A percentile compares a stretch with the other conserved stretches of the same genome.
phyloP scores from a whole-genome alignment of 768 basidiomycete species.

The Thelephora aurantiotincta region DNA sequence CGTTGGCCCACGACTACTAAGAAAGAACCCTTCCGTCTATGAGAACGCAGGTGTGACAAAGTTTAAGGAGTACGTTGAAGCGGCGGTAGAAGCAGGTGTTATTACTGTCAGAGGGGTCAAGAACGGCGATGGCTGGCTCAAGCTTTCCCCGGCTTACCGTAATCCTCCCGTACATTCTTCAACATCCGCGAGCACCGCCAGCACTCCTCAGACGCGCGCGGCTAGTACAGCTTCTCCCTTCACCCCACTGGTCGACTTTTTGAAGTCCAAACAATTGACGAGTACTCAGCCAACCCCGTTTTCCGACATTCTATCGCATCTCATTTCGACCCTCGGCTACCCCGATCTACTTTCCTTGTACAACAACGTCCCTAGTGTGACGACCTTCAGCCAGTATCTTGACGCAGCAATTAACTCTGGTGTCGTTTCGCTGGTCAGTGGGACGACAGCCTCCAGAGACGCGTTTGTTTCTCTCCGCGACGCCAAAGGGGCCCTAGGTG shows the following conservation, averaged over 20 bases:
- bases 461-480: neutral
- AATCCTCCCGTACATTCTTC: too few species aligned
- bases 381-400: neutral
- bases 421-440: neutral
- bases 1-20: constrained; percentile 3
- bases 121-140: neutral
- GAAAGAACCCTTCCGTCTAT: constrained; percentile 6
- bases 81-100: constrained; percentile 10
- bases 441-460: neutral
- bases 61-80: constrained; percentile 14
- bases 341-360: neutral
- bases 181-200: too few species aligned
- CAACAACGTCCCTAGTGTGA: neutral
- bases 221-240: too few species aligned
- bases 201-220: too few species aligned
- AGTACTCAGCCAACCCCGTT: too few species aligned
- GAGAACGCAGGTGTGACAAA: constrained; percentile 11
- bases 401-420: neutral
- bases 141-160: neutral
- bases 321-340: too few species aligned
- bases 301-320: too few species aligned
- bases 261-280: too few species aligned
- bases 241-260: too few species aligned
- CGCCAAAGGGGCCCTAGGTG: neutral
- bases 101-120: neutral